Conservation (phyloP, 164 flowering plant species). For the Hamamelis virginiana region DNA sequence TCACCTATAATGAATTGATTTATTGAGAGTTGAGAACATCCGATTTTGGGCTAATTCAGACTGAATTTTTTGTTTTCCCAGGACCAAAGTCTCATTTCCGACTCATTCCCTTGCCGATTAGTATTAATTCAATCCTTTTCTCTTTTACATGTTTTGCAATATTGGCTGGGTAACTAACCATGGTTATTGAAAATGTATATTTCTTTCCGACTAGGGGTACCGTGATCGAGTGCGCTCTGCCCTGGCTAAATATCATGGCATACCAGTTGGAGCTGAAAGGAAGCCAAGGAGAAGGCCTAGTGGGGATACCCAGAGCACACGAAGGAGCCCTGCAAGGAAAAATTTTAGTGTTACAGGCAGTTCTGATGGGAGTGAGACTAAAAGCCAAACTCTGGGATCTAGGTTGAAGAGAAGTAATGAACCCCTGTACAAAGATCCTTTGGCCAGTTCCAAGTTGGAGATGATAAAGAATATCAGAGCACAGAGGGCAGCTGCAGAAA, state of each 20-base stretch:
- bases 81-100: background rate
- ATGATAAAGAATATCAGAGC: slow-evolving; percentile 89
- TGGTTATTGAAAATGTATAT: background rate
- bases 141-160: background rate
- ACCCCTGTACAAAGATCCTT: slow-evolving; percentile 76
- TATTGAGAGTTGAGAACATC: background rate
- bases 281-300: slow-evolving; percentile 55
- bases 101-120: background rate
- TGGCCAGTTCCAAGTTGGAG: slow-evolving; percentile 69
- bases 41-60: background rate
- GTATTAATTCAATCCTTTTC: background rate
- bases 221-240: slow-evolving; percentile 71
- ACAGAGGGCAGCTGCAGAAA: slow-evolving; percentile 58
- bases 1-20: no score
- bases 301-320: slow-evolving; percentile 22
- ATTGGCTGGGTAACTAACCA: background rate
- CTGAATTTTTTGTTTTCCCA: background rate
- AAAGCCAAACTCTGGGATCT: slow-evolving; percentile 18
- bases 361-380: slow-evolving; percentile 15
- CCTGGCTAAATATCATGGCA: slow-evolving; percentile 64
- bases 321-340: slow-evolving; percentile 24
- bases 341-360: slow-evolving; percentile 15
- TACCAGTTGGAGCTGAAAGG: slow-evolving; percentile 42
- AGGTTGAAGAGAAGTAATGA: slow-evolving; percentile 31
- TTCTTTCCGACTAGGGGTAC: slow-evolving; percentile 46